Evolutionary conservation across 129 eudicot species (phyloP), one percentile per base, ranked within the genome.

Genomic region (Lactuca saligna): DNA sequence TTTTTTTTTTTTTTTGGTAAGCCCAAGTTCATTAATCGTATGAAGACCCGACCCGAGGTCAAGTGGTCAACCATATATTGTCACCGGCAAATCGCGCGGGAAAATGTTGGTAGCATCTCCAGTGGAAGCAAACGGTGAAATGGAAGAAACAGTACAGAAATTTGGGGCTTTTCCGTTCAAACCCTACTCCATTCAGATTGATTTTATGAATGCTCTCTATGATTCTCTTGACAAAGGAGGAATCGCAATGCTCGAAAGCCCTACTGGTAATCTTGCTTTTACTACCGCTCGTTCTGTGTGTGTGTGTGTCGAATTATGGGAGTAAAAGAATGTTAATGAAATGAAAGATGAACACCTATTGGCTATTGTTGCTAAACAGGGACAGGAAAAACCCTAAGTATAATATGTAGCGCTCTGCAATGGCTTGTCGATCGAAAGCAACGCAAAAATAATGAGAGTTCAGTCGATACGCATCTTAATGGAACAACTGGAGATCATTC

Each of bases 221-320:
- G 71, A 87, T 77, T 84, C 89, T 14, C 90, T 92, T 34, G 82
- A 86, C 11, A 71, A 71, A 72, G 98, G 98, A 17, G 98, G 98
- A 56, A 79, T 92, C 68, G 80, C 96, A 35, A 88, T 92, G 98
- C 98, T 92, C 71, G 96, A 92, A 82, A 92, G 96, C 85, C 98
- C 98, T 60, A 92, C 98, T 0, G 98, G 97, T 91, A 80, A 75
- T n/a, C 66, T 37, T 25, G 16, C 34, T 4, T 20, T 15, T 46
- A 25, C 29, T 25, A 25, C 29, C 29, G 29, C 1, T 25, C 29
- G 29, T 25, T 25, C n/a, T 73, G 69, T 56, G 33, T 61, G 11
- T 61, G 10, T 10, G 10, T 53, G 33, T 8, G 46, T 55, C 39
- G 13, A 58, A 17, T 51, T 69, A 32, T 1, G 48, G 63, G 39